phyloP scores from a whole-genome alignment of 1,284 basidiomycete species.

The Cryptococcus sp. region DNA sequence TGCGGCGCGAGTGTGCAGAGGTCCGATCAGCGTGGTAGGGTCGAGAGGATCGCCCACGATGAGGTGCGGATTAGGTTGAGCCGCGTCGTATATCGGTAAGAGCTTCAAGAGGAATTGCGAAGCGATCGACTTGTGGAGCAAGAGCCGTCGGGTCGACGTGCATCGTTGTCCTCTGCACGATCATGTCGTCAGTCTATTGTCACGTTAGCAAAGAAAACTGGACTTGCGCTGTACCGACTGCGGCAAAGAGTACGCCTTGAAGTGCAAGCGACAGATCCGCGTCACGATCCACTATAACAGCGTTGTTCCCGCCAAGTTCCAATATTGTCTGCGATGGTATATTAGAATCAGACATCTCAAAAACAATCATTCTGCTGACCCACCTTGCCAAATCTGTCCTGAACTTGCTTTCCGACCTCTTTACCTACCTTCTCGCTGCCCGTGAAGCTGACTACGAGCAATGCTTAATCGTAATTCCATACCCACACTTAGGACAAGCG shows the following conservation, averaged over 20 bases:
- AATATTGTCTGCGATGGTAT: conserved; percentile 64
- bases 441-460: conserved; percentile 74
- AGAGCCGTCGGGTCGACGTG: conserved; percentile 86
- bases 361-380: neutral
- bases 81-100: conserved; percentile 64
- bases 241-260: conserved; percentile 80
- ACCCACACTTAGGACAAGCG: too few relatives aligned
- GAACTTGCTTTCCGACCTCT: conserved; percentile 77
- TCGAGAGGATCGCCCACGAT: conserved; percentile 80
- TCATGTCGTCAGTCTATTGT: too few relatives aligned
- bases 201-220: too few relatives aligned
- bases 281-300: conserved; percentile 87
- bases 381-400: conserved; percentile 57
- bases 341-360: neutral
- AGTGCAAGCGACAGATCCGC: conserved; percentile 87
- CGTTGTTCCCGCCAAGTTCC: conserved; percentile 93
- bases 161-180: conserved; percentile 73
- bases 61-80: conserved; percentile 54
- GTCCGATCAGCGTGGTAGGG: conserved; percentile 74
- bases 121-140: conserved; percentile 79
- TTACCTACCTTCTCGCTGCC: conserved; percentile 86
- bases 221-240: conserved; percentile 76
- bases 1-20: conserved; percentile 72
- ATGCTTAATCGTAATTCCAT: too few relatives aligned
- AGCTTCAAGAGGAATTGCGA: conserved; percentile 72